phyloP scores from a whole-genome alignment of 2,329 filamentous ascomycete species.

The Xylariaceae sp. region DNA sequence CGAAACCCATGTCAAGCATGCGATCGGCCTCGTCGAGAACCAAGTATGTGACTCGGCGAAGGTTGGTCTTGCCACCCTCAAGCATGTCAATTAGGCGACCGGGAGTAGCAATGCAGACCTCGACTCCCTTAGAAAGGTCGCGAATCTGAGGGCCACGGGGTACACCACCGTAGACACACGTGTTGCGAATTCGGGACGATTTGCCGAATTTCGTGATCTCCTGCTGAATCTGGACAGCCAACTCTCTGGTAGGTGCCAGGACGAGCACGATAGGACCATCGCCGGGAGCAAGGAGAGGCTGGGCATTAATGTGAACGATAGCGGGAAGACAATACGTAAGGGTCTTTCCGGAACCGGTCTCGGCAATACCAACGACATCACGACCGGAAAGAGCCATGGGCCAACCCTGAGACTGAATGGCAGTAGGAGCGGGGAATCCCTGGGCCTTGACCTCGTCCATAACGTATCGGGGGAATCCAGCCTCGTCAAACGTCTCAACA shows the following conservation, averaged over 20 bases:
- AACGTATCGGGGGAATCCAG: conserved; percentile 92
- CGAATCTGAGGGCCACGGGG: conserved; percentile 96
- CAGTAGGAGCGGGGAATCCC: conserved; percentile 87
- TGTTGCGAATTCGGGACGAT: conserved; percentile 96
- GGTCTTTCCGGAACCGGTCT: conserved; percentile 98
- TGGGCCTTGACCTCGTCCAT: conserved; percentile 98
- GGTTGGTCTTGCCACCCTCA: conserved; percentile 94
- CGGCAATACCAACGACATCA: conserved; percentile 97
- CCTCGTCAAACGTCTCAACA: conserved; percentile 95
- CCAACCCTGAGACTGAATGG: conserved; percentile 98
- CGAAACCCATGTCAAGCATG: conserved; percentile 99
- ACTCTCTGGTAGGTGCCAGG: conserved; percentile 91
- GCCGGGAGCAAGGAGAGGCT: conserved; percentile 89
- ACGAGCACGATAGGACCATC: conserved; percentile 96
- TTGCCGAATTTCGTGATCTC: conserved; percentile 99
- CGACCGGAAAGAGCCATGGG: conserved; percentile 98
- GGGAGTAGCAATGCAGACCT: conserved; percentile 97
- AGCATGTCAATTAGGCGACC: conserved; percentile 98
- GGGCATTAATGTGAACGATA: conserved; percentile 99
- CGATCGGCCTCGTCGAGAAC: conserved; percentile 98
- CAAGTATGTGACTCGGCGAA: conserved; percentile 94
- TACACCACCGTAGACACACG: conserved; percentile 97
- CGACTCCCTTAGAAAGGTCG: conserved; percentile 88
- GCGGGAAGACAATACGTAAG: conserved; percentile 96
- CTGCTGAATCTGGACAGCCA: conserved; percentile 97